Evolutionary conservation across 2,329 filamentous ascomycete species (phyloP).

Genomic region (Fonsecaea pedrosoi): DNA sequence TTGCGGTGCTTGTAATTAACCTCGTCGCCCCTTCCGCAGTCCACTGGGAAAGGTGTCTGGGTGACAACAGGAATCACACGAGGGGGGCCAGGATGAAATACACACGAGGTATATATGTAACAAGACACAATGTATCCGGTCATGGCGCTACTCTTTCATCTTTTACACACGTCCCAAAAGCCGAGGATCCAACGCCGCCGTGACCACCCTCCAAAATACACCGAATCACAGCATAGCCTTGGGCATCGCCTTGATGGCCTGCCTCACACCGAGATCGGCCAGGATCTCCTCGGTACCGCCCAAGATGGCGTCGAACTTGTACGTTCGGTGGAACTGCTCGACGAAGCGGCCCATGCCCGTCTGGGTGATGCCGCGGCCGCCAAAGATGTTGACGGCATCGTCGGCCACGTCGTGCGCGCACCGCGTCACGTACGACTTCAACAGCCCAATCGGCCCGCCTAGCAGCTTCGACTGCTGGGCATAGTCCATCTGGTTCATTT

Average conservation of each 20-base stretch:
- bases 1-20: too few relatives aligned
- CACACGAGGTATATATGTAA: not conserved
- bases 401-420: constrained; percentile 75
- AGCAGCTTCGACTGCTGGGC: constrained; percentile 58
- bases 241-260: constrained; percentile 82
- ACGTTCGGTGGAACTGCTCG: constrained; percentile 70
- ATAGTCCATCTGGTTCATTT: constrained; percentile 63
- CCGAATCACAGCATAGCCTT: constrained; percentile 70
- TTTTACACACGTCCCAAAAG: not conserved
- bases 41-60: too few relatives aligned
- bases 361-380: constrained; percentile 74
- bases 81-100: not conserved
- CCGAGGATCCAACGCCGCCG: not conserved
- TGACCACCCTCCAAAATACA: not conserved
- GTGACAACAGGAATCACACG: too few relatives aligned
- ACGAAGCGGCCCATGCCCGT: constrained; percentile 73
- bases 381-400: constrained; percentile 73
- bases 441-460: constrained; percentile 73
- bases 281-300: constrained; percentile 77
- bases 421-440: constrained; percentile 74
- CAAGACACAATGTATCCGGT: not conserved
- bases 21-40: too few relatives aligned
- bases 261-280: constrained; percentile 71
- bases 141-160: not conserved
- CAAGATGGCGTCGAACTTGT: constrained; percentile 66